Evolutionary conservation across 805 yeast species (phyloP), one percentile per base, ranked within the genome.

Genomic region (Starmerella floris): DNA sequence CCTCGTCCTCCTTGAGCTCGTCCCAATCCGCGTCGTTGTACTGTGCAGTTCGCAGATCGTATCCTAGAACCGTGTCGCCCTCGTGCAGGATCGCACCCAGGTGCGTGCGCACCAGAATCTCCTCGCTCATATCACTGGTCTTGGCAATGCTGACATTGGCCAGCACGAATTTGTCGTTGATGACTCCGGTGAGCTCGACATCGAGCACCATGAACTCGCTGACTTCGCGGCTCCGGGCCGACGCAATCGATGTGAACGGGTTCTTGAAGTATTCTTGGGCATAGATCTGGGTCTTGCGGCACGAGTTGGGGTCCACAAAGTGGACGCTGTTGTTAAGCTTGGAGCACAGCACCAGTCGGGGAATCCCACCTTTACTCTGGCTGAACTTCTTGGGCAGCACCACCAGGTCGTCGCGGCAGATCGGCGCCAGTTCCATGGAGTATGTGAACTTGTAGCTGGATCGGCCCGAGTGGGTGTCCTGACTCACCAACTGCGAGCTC

Each of bases 401-500:
- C 22, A 91, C 94, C 53, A 91, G 69, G 60, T 93, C 98, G 59
- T 91, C 99, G 62, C 91, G 82, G 73, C 98, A 91, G 34, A 93
- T 77, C 17, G 98, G 98, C 2, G 83, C 94, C 53, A 91, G 77
- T 64, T 91, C 99, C 35, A 88, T 81, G 19, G 96, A 83, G 59
- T 71, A 88, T 5, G 96, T 72, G 60, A 88, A 91, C 66, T 91
- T 91, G 66, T 83, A 91, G 43, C 78, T 73, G 22, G 93, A 75
- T 19, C 80, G 69, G 56, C 95, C 91, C 1, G 95, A 77, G 55
- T 91, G 98, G 30, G 82, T 84, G 68, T 93, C 96, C 45, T 78
- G 79, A 46, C 94, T 79, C 47, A 91, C 78, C 57, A 93, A 74
- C 67, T 91, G 96, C 60, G 83, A 91, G 36, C 95, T 83, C 61